Evolutionary conservation across 2,329 filamentous ascomycete species (phyloP).

Genomic region (Fusarium equiseti): DNA sequence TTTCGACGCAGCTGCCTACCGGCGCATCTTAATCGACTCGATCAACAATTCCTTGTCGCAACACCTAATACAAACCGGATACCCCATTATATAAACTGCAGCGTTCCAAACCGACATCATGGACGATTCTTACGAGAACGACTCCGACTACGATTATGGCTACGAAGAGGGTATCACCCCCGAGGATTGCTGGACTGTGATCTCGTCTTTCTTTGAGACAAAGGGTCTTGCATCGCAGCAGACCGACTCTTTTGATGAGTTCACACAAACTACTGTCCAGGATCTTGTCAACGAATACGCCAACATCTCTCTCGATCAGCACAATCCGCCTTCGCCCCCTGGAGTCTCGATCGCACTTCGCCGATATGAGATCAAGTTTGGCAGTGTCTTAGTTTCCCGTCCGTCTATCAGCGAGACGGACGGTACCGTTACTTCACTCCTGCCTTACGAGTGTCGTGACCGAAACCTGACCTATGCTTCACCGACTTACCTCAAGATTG

Average conservation of each 20-base stretch:
- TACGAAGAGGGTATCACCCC: slow-evolving; percentile 84
- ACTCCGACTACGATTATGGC: slow-evolving; percentile 76
- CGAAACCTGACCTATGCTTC: slow-evolving; percentile 96
- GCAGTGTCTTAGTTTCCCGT: slow-evolving; percentile 86
- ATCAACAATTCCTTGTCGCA: slow-evolving; percentile 16
- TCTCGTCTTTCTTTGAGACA: slow-evolving; percentile 94
- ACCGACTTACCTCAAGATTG: slow-evolving; percentile 90
- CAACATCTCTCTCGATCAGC: slow-evolving; percentile 92
- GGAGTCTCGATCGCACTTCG: slow-evolving; percentile 86
- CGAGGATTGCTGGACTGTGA: slow-evolving; percentile 98
- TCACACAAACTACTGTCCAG: slow-evolving; percentile 93
- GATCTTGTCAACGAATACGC: slow-evolving; percentile 94
- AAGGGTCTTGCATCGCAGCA: slow-evolving; percentile 98
- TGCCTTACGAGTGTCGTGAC: slow-evolving; percentile 94
- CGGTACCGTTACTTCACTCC: slow-evolving; percentile 84
- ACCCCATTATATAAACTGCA: not conserved
- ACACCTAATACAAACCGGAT: not conserved
- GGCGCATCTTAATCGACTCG: slow-evolving; percentile 19
- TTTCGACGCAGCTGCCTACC: slow-evolving; percentile 25
- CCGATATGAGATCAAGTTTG: slow-evolving; percentile 95
- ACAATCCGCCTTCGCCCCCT: slow-evolving; percentile 79
- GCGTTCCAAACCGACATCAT: slow-evolving; percentile 52
- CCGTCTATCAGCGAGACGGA: slow-evolving; percentile 95
- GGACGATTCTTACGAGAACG: slow-evolving; percentile 66
- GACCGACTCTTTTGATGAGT: slow-evolving; percentile 98